Conservation (phyloP, 371 early-diverging fungal species). For the Entomophthora muscae region DNA sequence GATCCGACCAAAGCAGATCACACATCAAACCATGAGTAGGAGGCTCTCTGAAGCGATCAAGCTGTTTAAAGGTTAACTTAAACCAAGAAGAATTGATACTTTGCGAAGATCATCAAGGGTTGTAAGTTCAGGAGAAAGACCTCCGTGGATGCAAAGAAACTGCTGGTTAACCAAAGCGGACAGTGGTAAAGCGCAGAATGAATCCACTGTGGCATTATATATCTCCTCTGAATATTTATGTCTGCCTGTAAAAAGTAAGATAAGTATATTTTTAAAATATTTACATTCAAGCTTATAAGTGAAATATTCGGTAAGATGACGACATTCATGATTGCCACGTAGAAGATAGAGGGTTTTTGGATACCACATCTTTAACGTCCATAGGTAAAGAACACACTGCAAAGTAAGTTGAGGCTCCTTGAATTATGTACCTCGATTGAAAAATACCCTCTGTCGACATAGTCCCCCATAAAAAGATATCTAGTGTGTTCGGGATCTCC, state of each 20-base stretch:
- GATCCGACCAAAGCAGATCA: constrained; percentile 97
- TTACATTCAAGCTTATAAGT: constrained; percentile 93
- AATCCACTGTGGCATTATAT: constrained; percentile 81
- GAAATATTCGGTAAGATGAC: constrained; percentile 94
- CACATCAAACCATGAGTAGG: constrained; percentile 91
- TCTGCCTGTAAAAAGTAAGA: constrained; percentile 31
- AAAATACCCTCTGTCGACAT: constrained; percentile 96
- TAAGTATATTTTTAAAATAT: constrained; percentile 11
- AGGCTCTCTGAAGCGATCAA: constrained; percentile 90
- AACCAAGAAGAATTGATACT: constrained; percentile 19
- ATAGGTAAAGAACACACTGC: constrained; percentile 78
- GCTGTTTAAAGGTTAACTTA: constrained; percentile 13
- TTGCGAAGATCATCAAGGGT: constrained; percentile 69
- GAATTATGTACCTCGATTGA: constrained; percentile 67
- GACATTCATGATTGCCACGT: constrained; percentile 97
- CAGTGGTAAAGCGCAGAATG: constrained; percentile 89
- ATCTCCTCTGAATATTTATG: constrained; percentile 90
- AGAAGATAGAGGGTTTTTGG: constrained; percentile 80
- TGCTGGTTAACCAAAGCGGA: constrained; percentile 94
- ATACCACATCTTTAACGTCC: constrained; percentile 83
- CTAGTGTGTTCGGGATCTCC: constrained; percentile 79
- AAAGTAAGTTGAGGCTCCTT: too few relatives aligned
- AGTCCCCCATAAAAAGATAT: constrained; percentile 93
- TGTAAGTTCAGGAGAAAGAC: constrained; percentile 84
- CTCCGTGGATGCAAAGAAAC: constrained; percentile 97